Base-by-base conservation (phyloP, 139 green algal genomes). In the Deuterostichococcus epilithicus region DNA sequence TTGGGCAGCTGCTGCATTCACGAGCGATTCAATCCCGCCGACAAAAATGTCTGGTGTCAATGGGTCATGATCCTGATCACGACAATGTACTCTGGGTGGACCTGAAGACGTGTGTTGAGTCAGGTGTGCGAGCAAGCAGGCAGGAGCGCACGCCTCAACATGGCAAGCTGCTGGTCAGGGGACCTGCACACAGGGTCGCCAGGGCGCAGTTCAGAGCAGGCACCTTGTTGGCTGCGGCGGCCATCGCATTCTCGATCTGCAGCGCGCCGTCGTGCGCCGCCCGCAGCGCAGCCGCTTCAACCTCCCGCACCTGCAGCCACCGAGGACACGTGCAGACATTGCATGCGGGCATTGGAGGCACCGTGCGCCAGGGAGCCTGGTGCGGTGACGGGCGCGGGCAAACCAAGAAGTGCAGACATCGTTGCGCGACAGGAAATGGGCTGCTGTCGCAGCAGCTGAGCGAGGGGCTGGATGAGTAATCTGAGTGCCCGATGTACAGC, bases 221-320 rank as follows among this genome's bases (percentile, higher is more conserved):
- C 26, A 78, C 74, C 74, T 78, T 42, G 37, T 42, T 69, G 25
- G 75, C 80, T 1, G 69, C 80, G 15, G 59, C 39, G 15, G 76
- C 76, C 76, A 79, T 76, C 13, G 75, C 70, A 1, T 75, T 65
- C 67, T 80, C 76, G 8, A 68, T 68, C 0, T 78, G 42, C 2
- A 45, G 33, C 2, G 65, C 30, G 2, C 25, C 35, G 25, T 78
- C 38, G 0, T 66, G 70, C 6, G 65, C 70, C 6, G 34, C 38
- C 26, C 70, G 70, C 5, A 67, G 63, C 15, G 71, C 80, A 5
- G 37, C 71, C 0, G 45, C 65, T 33, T 74, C 70, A 23, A 76
- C 68, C 35, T 71, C 58, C 74, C 80, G 65, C 22, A 59, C 78
- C 73, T 79, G 78, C 36, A 79, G 15, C 65, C 20, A 20, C n/a